Percentiles rank a stretch among this genome's conserved stretches.
These are phyloP conservation scores for Cochlearia excelsa DNA, from an alignment of 345 rosid genomes.

Conservation along the genomic window DNA sequence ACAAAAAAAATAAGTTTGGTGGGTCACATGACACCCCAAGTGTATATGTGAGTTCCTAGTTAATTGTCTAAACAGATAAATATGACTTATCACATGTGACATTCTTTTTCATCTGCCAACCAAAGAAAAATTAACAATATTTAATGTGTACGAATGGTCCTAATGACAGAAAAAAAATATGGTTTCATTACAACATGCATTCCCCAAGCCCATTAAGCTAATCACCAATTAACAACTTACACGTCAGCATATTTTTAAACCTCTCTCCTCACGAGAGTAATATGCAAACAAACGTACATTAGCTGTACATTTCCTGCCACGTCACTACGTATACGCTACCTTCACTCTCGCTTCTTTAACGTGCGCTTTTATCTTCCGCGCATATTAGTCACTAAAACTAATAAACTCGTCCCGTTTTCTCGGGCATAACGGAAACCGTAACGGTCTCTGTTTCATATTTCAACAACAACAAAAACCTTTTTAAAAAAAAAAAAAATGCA, in stretches of 20 bases:
- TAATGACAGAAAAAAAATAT: too few relatives aligned
- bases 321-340: too few relatives aligned
- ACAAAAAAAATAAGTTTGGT: too few relatives aligned
- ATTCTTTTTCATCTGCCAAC: too few relatives aligned
- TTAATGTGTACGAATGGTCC: not conserved
- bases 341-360: constrained; percentile 5
- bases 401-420: constrained; percentile 43
- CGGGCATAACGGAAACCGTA: constrained; percentile 46
- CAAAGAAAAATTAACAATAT: too few relatives aligned
- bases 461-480: constrained; percentile 5
- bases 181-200: too few relatives aligned
- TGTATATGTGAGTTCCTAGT: too few relatives aligned
- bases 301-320: too few relatives aligned
- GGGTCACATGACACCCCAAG: too few relatives aligned
- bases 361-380: not conserved
- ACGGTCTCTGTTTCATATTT: constrained; percentile 29
- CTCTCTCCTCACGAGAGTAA: constrained; percentile 34
- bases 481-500: not conserved
- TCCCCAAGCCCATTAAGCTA: constrained; percentile 20
- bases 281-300: constrained; percentile 32
- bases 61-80: too few relatives aligned
- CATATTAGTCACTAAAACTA: too few relatives aligned
- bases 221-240: constrained; percentile 7
- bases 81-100: too few relatives aligned
- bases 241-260: constrained; percentile 5